phyloP scores from a whole-genome alignment of 192 early-diverging fungal genomes.

The Phlyctochytrium planicorne region DNA sequence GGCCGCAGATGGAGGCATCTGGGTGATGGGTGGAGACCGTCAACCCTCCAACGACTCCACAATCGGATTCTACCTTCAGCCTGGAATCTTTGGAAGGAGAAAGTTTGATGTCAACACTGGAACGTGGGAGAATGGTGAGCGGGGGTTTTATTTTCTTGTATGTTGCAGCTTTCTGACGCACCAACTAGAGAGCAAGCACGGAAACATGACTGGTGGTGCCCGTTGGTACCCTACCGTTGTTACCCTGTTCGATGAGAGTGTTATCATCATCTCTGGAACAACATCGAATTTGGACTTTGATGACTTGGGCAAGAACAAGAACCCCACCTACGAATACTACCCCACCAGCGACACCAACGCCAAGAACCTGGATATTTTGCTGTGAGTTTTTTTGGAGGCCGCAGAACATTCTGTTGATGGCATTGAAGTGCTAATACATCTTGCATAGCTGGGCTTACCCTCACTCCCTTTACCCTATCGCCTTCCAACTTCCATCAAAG shows the following conservation, averaged over 20 bases:
- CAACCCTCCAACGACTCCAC: slow-evolving; percentile 3
- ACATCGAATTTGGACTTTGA: slow-evolving; percentile 26
- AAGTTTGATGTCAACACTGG: not conserved
- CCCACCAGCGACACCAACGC: slow-evolving; percentile 4
- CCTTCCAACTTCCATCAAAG: slow-evolving; percentile 22
- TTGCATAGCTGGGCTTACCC: slow-evolving; percentile 34
- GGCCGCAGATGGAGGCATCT: slow-evolving; percentile 36
- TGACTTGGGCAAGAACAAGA: slow-evolving; percentile 20
- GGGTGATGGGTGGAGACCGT: slow-evolving; percentile 42
- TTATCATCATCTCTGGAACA: slow-evolving; percentile 22
- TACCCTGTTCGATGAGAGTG: slow-evolving; percentile 22
- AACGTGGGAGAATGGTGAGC: slow-evolving; percentile 26
- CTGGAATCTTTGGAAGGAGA: not conserved
- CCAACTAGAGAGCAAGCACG: not conserved
- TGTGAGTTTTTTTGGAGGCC: no score
- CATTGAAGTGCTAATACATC: no score
- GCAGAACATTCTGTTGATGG: no score
- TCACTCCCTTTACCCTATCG: slow-evolving; percentile 28
- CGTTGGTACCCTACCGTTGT: slow-evolving; percentile 48
- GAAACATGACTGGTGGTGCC: slow-evolving; percentile 25
- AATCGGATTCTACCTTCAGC: not conserved
- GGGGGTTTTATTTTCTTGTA: no score
- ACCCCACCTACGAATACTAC: slow-evolving; percentile 45
- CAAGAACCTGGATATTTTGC: not conserved
- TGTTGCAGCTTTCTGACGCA: no score